These are phyloP conservation scores for Wilhelminamyces savonicus DNA, from an alignment of 805 yeast species.

Conservation along the genomic window DNA sequence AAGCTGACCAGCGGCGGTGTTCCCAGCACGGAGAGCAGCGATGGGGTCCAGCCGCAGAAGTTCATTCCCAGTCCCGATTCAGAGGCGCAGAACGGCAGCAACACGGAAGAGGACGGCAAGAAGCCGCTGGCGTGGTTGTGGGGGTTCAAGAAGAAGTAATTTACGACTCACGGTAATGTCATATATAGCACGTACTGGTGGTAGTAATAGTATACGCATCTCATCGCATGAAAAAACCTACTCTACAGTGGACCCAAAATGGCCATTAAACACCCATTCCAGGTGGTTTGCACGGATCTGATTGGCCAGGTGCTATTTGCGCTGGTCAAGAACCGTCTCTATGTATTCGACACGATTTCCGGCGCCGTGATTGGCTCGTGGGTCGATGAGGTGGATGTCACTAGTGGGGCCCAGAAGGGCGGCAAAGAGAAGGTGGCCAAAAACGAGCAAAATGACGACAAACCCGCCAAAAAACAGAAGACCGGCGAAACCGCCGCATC, in stretches of 20 bases:
- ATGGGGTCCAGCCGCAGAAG: slow-evolving; percentile 10
- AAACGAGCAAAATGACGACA: slow-evolving; percentile 6
- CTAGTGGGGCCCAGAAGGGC: slow-evolving; percentile 26
- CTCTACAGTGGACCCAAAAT: too few species aligned
- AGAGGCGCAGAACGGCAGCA: background rate
- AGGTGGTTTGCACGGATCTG: slow-evolving; percentile 41
- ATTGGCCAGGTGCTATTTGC: slow-evolving; percentile 47
- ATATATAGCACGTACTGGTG: too few species aligned
- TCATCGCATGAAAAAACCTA: too few species aligned
- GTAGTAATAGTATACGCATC: too few species aligned
- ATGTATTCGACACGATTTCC: slow-evolving; percentile 38
- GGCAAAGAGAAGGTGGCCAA: slow-evolving; percentile 17
- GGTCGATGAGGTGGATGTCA: slow-evolving; percentile 53
- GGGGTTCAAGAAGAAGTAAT: slow-evolving; percentile 8
- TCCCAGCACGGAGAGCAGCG: background rate
- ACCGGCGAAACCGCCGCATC: slow-evolving; percentile 28
- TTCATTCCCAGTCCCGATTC: slow-evolving; percentile 4
- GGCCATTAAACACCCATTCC: slow-evolving; percentile 66
- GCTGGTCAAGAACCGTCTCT: slow-evolving; percentile 53
- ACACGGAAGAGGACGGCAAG: background rate
- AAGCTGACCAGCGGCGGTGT: background rate
- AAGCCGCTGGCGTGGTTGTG: slow-evolving; percentile 6
- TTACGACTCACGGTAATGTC: too few species aligned
- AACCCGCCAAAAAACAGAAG: slow-evolving; percentile 22
- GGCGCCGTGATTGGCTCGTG: slow-evolving; percentile 51